Evolutionary conservation across 2,329 filamentous ascomycete species (phyloP).

Genomic region (Onygena corvina): DNA sequence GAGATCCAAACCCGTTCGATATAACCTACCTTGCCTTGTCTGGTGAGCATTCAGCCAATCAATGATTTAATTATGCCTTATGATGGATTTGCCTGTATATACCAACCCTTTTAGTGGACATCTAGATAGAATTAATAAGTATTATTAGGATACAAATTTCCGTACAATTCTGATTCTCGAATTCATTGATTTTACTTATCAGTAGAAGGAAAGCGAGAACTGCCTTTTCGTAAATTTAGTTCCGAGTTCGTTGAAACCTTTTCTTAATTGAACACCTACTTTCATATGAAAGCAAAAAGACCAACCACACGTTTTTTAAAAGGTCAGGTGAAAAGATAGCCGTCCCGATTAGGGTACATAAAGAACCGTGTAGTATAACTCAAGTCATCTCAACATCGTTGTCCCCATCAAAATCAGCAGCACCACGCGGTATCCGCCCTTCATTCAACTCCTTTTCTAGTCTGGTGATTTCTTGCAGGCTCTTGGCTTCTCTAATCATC

Average conservation of each 20-base stretch:
- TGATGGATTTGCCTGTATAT: not conserved
- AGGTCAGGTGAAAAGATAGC: too few relatives aligned
- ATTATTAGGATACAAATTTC: too few relatives aligned
- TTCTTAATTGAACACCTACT: not conserved
- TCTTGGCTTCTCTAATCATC: conserved; percentile 78
- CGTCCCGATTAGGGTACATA: not conserved
- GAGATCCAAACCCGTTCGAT: not conserved
- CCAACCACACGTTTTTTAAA: too few relatives aligned
- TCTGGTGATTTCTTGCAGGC: conserved; percentile 74
- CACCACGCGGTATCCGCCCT: conserved; percentile 65
- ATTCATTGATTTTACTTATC: too few relatives aligned
- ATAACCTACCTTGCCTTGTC: not conserved
- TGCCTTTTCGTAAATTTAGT: too few relatives aligned
- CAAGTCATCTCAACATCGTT: conserved; percentile 29
- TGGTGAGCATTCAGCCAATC: not conserved
- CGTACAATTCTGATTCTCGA: too few relatives aligned
- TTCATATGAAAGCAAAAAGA: conserved; percentile 4
- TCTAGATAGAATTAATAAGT: too few relatives aligned
- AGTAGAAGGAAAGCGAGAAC: too few relatives aligned
- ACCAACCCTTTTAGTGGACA: too few relatives aligned
- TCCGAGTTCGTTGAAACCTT: not conserved
- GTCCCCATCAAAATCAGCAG: conserved; percentile 26
- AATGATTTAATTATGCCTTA: not conserved
- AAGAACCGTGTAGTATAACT: conserved; percentile 11
- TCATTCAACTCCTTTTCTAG: conserved; percentile 88